Conservation (phyloP, 352 stramenopile species). For the Salisapilia sapeloensis region DNA sequence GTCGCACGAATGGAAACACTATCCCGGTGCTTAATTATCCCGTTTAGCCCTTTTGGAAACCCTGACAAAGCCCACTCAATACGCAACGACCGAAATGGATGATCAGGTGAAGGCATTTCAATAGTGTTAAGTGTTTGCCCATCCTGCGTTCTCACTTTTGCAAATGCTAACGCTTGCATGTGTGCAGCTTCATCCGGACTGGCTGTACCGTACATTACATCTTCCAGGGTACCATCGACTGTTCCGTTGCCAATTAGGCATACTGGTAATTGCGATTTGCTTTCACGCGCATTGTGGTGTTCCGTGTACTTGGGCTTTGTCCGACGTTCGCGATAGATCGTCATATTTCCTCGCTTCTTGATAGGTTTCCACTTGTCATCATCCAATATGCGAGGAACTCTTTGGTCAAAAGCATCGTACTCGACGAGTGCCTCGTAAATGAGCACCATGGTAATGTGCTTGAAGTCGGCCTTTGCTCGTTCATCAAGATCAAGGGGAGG, state of each 20-base stretch:
- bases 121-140: slow-evolving; percentile 12
- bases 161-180: slow-evolving; percentile 1
- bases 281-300: too few relatives aligned
- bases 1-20: slow-evolving; percentile 14
- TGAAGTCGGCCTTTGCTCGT: slow-evolving; percentile 4
- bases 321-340: slow-evolving; percentile 11
- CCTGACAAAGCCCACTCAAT: slow-evolving; percentile 16
- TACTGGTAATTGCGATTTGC: too few relatives aligned
- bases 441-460: slow-evolving; percentile 5
- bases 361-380: slow-evolving; percentile 13
- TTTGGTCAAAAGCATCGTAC: slow-evolving; percentile 7
- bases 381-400: slow-evolving; percentile 6
- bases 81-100: slow-evolving; percentile 14
- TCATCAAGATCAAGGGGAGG: too few relatives aligned
- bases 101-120: slow-evolving; percentile 6
- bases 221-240: too few relatives aligned
- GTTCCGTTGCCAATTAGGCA: slow-evolving; percentile 3
- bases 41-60: slow-evolving; percentile 6
- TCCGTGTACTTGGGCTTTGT: too few relatives aligned
- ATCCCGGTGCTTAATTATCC: slow-evolving; percentile 10
- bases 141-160: slow-evolving; percentile 1
- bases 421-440: slow-evolving; percentile 10
- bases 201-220: too few relatives aligned
- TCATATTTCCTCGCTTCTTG: slow-evolving; percentile 16
- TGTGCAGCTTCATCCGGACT: slow-evolving; percentile 1